Percentiles rank a stretch among this genome's conserved stretches.
Evolutionary conservation across 345 rosid species (phyloP).

Genomic region (Lepidium didymum): DNA sequence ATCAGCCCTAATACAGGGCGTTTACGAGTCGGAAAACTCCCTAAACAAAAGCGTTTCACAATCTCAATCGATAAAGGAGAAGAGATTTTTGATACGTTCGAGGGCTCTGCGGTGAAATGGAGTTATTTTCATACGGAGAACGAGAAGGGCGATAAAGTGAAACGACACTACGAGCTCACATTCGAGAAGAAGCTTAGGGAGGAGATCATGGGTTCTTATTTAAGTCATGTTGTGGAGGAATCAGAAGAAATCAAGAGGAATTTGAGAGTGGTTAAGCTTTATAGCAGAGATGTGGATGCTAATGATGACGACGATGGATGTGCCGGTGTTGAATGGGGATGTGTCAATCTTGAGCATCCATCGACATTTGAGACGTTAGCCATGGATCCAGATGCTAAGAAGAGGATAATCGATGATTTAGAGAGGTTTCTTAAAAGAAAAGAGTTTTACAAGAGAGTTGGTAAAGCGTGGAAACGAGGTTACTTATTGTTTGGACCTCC

Average conservation of each 20-base stretch:
- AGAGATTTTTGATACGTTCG: conserved; percentile 28
- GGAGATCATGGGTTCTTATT: conserved; percentile 17
- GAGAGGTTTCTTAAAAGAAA: conserved; percentile 44
- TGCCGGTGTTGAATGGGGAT: conserved; percentile 32
- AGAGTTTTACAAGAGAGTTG: conserved; percentile 45
- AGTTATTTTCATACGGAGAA: conserved; percentile 13
- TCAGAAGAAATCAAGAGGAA: conserved; percentile 33
- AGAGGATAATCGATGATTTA: conserved; percentile 36
- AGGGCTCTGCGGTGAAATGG: conserved; percentile 29
- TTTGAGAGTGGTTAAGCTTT: conserved; percentile 35
- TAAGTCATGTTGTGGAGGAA: conserved; percentile 22
- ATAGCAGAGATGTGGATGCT: conserved; percentile 23
- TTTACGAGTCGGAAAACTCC: conserved; percentile 34
- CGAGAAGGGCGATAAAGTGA: background rate
- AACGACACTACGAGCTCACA: conserved; percentile 30
- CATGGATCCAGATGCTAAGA: conserved; percentile 34
- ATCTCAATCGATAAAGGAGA: conserved; percentile 35
- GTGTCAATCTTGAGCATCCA: conserved; percentile 44
- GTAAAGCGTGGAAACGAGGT: conserved; percentile 58
- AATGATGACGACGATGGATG: conserved; percentile 16
- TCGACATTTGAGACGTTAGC: conserved; percentile 46
- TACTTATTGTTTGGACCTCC: conserved; percentile 54
- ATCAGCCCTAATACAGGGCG: conserved; percentile 35
- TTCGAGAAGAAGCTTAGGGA: conserved; percentile 38
- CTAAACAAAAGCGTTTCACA: conserved; percentile 10